A percentile compares a stretch with the other conserved stretches of the same genome.
phyloP scores from a whole-genome alignment of 805 yeast species.

The Saccharomycopsis selenospora region DNA sequence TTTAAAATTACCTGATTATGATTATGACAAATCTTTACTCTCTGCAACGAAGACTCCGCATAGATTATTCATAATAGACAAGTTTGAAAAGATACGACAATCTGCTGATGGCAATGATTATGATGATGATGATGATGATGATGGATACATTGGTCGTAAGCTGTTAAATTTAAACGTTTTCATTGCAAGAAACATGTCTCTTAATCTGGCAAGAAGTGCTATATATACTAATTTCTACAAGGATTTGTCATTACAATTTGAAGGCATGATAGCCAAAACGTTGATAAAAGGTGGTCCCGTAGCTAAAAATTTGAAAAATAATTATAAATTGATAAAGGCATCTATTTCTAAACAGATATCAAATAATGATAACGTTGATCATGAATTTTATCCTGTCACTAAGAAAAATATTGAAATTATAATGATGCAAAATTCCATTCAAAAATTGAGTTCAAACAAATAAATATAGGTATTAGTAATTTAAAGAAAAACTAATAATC shows the following conservation, averaged over 20 bases:
- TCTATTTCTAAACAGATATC: slow-evolving; percentile 27
- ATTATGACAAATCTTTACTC: neutral
- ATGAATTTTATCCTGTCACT: slow-evolving; percentile 2
- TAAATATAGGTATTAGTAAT: too few species aligned
- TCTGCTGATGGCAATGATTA: neutral
- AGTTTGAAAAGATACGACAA: neutral
- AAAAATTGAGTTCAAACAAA: slow-evolving; percentile 5
- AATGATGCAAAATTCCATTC: slow-evolving; percentile 18
- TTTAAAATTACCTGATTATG: slow-evolving; percentile 8
- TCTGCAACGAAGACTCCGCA: neutral
- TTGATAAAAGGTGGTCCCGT: slow-evolving; percentile 43
- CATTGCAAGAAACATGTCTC: slow-evolving; percentile 11
- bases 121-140: neutral
- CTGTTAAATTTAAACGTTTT: slow-evolving; percentile 9
- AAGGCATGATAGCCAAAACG: slow-evolving; percentile 34
- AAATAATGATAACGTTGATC: slow-evolving; percentile 6
- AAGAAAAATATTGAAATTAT: slow-evolving; percentile 17
- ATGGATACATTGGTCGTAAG: too few species aligned
- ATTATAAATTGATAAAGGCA: slow-evolving; percentile 29
- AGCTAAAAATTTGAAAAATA: slow-evolving; percentile 36
- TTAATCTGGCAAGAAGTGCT: neutral
- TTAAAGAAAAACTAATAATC: too few species aligned
- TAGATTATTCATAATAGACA: neutral
- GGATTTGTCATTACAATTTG: slow-evolving; percentile 29
- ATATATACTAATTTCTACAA: slow-evolving; percentile 29